Base-by-base conservation (phyloP, 208 protist species). In the Crithidia sp. region DNA sequence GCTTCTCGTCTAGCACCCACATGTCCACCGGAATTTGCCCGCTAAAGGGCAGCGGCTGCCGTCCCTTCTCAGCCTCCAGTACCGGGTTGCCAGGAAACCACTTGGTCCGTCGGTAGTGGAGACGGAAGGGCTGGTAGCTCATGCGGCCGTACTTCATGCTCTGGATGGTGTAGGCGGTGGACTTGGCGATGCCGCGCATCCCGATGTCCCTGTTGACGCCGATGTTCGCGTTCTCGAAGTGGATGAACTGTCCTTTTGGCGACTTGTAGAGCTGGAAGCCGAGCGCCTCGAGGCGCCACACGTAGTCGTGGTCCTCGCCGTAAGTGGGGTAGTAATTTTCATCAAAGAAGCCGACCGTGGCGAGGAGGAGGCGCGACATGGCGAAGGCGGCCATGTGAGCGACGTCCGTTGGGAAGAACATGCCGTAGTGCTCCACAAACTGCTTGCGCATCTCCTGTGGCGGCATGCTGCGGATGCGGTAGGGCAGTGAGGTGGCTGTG, bases 281-380 rank as follows among this genome's bases (percentile, higher is more conserved):
- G 0, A 85, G 58, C 12, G 72, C 55, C 0, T 39, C 2, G n/a
- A 64, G 39, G 5, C 86, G 83, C 64, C 60, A 82, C 9, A 56
- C 43, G 37, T 76, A 81, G 71, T 88, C 83, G 68, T 79, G 54
- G 61, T 91, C 86, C 60, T 91, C 86, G 17, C 81, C 77, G 65
- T 88, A 88, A 19, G 71, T 67, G 0, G 86, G 86, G 67, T 81
- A 91, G 55, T 74, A 86, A 67, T 91, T 91, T 55, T 91, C 83
- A 56, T 91, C 86, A 12, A 86, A 81, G 19, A 84, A 71, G 2
- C 83, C 86, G 4, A 83, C 83, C 2, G 78, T 85, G 5, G 60
- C 77, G 10, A 91, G 54, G n/a, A 67, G 45, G 12, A 88, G 76
- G 7, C 83, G 86, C 13, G 83, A 77, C 14, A 86, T 36, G 16